Conservation (phyloP, 495 filamentous ascomycete genomes). For the Lophiostoma macrostomum region DNA sequence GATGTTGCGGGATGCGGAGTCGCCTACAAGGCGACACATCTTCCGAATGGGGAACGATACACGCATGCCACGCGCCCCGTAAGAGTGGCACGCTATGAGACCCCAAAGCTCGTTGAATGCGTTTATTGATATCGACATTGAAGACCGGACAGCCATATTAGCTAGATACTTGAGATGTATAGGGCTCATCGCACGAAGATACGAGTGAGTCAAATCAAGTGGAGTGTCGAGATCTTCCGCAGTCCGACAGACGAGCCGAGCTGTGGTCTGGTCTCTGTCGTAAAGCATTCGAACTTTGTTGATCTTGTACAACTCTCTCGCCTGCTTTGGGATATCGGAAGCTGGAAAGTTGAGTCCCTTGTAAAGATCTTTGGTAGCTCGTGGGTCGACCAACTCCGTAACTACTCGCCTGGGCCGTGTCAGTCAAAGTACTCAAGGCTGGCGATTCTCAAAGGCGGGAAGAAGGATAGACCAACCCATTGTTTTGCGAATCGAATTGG, state of each 20-base stretch:
- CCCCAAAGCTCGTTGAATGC: slow-evolving; percentile 86
- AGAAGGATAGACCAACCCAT: too few relatives aligned
- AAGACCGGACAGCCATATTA: slow-evolving; percentile 88
- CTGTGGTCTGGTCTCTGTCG: slow-evolving; percentile 70
- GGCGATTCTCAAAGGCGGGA: too few relatives aligned
- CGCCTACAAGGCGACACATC: slow-evolving; percentile 89
- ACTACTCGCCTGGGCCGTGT: too few relatives aligned
- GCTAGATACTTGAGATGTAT: slow-evolving; percentile 84
- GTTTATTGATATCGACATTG: slow-evolving; percentile 93
- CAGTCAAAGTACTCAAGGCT: too few relatives aligned
- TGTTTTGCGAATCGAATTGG: slow-evolving; percentile 81
- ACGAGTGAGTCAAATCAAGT: slow-evolving; percentile 80
- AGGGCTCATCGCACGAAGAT: slow-evolving; percentile 86
- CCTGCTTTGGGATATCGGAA: slow-evolving; percentile 85
- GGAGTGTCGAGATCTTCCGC: slow-evolving; percentile 72
- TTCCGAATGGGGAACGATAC: slow-evolving; percentile 89
- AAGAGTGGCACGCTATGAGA: slow-evolving; percentile 82
- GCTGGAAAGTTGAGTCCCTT: slow-evolving; percentile 90
- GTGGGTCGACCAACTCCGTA: slow-evolving; percentile 78
- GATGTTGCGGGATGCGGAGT: slow-evolving; percentile 83
- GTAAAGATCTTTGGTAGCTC: slow-evolving; percentile 79
- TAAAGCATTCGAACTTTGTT: slow-evolving; percentile 79
- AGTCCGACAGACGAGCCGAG: slow-evolving; percentile 78
- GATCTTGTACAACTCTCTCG: slow-evolving; percentile 74
- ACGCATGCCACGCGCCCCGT: slow-evolving; percentile 75